Conservation (phyloP, 2,329 filamentous ascomycete genomes). For the Neonectria hederae region DNA sequence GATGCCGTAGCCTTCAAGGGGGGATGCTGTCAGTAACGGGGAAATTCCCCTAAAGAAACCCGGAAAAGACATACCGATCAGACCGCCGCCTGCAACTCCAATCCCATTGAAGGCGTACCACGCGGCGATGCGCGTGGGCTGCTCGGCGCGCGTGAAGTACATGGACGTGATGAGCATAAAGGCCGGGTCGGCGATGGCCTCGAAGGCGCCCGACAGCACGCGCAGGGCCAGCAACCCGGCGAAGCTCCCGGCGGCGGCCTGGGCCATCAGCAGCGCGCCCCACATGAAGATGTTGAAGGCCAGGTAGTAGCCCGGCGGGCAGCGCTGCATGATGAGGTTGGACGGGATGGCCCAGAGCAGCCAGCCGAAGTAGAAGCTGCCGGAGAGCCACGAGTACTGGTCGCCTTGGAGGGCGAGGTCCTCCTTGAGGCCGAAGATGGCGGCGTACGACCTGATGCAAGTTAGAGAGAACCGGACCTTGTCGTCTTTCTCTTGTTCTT, state of each 20-base stretch:
- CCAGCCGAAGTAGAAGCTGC: conserved; percentile 51
- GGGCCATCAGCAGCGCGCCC: conserved; percentile 57
- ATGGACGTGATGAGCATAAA: conserved; percentile 73
- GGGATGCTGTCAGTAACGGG: not conserved
- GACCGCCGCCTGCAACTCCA: conserved; percentile 66
- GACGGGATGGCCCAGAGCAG: conserved; percentile 49
- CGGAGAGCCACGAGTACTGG: conserved; percentile 60
- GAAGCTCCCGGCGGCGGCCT: conserved; percentile 67
- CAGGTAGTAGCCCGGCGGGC: conserved; percentile 49
- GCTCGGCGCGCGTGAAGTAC: conserved; percentile 71
- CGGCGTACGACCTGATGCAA: conserved; percentile 63
- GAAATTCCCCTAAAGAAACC: not conserved
- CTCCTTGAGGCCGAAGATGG: conserved; percentile 70
- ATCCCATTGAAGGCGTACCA: conserved; percentile 70
- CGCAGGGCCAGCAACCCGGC: conserved; percentile 63
- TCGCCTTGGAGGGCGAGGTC: conserved; percentile 66
- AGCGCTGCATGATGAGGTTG: conserved; percentile 46
- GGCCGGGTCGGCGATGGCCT: conserved; percentile 59
- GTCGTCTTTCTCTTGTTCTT: too few species aligned
- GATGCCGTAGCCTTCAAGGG: conserved; percentile 64
- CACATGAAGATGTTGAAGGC: conserved; percentile 64
- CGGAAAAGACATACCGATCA: conserved; percentile 43
- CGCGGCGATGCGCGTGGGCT: conserved; percentile 67
- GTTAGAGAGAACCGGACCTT: too few species aligned
- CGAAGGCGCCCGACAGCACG: conserved; percentile 71